A percentile compares a stretch with the other conserved stretches of the same genome.
These are phyloP conservation scores for Penicillium digitatum DNA, from an alignment of 2,329 filamentous ascomycete genomes.

Conservation along the genomic window DNA sequence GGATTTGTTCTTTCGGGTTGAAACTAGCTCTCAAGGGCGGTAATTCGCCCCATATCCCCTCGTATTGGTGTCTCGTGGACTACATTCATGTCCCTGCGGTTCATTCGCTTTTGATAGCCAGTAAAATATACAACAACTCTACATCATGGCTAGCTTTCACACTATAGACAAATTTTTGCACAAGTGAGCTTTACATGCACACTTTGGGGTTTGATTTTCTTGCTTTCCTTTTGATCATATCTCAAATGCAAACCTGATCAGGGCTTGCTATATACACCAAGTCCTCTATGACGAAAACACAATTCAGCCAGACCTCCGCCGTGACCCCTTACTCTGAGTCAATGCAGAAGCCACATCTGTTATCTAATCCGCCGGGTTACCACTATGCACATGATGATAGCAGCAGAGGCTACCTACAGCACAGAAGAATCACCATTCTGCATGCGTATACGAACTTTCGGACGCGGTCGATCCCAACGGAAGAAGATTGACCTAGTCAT, in stretches of 20 bases:
- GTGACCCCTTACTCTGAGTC: neutral
- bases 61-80: too few species aligned
- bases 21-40: neutral
- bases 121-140: neutral
- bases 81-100: neutral
- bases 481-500: neutral
- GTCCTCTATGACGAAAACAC: neutral
- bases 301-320: neutral
- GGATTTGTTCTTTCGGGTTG: neutral
- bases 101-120: neutral
- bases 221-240: neutral
- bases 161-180: neutral
- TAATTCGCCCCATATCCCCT: neutral
- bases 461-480: neutral
- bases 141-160: neutral
- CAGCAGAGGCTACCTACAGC: neutral
- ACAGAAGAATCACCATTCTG: too few species aligned
- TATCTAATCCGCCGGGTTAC: neutral
- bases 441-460: neutral
- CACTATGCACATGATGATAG: neutral
- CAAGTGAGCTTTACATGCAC: neutral
- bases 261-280: neutral
- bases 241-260: neutral
- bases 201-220: neutral
- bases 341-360: neutral